A percentile compares a stretch with the other conserved stretches of the same genome.
phyloP scores from a whole-genome alignment of 192 early-diverging fungal species.

The Entophlyctis luteolus region DNA sequence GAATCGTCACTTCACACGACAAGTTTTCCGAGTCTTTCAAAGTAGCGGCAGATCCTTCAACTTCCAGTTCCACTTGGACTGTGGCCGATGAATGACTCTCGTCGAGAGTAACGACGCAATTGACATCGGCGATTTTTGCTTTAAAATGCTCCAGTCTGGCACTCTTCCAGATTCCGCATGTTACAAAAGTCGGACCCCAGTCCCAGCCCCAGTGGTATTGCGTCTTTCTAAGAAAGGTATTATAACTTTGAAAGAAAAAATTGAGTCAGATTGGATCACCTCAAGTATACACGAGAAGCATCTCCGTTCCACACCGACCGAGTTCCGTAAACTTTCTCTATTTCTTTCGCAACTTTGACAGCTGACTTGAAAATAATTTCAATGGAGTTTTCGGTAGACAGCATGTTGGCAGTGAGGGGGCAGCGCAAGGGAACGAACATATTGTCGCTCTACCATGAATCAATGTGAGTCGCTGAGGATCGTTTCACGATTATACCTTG shows the following conservation, averaged over 20 bases:
- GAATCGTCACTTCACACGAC: slow-evolving; percentile 1
- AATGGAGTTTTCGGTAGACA: neutral
- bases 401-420: slow-evolving; percentile 25
- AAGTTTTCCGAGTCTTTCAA: neutral
- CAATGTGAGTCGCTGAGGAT: neutral
- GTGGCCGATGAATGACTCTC: neutral
- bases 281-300: slow-evolving; percentile 27
- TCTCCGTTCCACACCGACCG: slow-evolving; percentile 35
- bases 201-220: slow-evolving; percentile 47
- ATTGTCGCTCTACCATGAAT: slow-evolving; percentile 40
- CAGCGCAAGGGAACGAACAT: slow-evolving; percentile 43
- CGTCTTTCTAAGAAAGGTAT: slow-evolving; percentile 30
- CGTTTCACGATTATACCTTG: neutral
- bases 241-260: neutral
- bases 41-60: neutral
- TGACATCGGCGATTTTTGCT: slow-evolving; percentile 3
- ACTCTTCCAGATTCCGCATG: slow-evolving; percentile 26
- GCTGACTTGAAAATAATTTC: slow-evolving; percentile 39
- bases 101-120: neutral
- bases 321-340: slow-evolving; percentile 7
- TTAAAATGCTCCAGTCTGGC: slow-evolving; percentile 15
- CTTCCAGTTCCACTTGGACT: neutral
- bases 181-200: slow-evolving; percentile 39
- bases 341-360: slow-evolving; percentile 15
- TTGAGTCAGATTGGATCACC: neutral